Evolutionary conservation across 23 red algal species (phyloP).

Genomic region (Pyropia yezoensis): DNA sequence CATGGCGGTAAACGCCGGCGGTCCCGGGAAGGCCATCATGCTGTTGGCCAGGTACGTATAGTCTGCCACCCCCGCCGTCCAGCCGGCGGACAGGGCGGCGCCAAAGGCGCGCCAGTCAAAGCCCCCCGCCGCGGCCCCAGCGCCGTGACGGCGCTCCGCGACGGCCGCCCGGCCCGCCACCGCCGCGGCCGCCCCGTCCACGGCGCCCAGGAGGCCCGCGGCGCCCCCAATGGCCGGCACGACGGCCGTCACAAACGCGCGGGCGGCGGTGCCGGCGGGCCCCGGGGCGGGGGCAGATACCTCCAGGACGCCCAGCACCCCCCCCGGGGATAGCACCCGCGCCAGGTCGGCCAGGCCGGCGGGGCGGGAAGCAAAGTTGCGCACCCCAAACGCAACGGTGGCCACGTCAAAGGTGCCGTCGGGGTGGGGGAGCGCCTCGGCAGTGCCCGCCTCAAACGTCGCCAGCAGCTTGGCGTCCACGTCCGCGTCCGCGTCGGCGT

Average conservation of each 20-base stretch:
- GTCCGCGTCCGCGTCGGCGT: too few relatives aligned
- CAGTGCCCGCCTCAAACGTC: slow-evolving; percentile 12
- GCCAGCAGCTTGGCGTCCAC: too few relatives aligned
- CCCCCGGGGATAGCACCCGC: slow-evolving; percentile 34
- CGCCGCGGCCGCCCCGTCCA: too few relatives aligned
- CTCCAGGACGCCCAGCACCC: slow-evolving; percentile 62
- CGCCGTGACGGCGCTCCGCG: too few relatives aligned
- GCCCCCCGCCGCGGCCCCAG: too few relatives aligned
- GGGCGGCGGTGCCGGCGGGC: slow-evolving; percentile 3
- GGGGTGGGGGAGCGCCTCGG: slow-evolving; percentile 54
- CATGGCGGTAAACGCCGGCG: slow-evolving; percentile 21
- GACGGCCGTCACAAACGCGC: slow-evolving; percentile 36
- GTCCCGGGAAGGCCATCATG: slow-evolving; percentile 41
- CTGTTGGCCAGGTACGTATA: slow-evolving; percentile 41
- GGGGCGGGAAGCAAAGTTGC: slow-evolving; percentile 74
- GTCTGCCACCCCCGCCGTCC: slow-evolving; percentile 13
- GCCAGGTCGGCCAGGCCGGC: slow-evolving; percentile 58
- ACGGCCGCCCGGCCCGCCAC: too few relatives aligned
- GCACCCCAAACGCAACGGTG: slow-evolving; percentile 80
- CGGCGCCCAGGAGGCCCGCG: neutral
- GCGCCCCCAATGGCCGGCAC: slow-evolving; percentile 44
- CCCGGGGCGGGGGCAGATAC: slow-evolving; percentile 3
- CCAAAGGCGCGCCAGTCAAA: neutral
- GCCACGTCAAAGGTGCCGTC: slow-evolving; percentile 54
- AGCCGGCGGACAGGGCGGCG: too few relatives aligned